Base-by-base conservation (phyloP, 1,139 yeast species). In the Kurtzmaniella quercitrusa region DNA sequence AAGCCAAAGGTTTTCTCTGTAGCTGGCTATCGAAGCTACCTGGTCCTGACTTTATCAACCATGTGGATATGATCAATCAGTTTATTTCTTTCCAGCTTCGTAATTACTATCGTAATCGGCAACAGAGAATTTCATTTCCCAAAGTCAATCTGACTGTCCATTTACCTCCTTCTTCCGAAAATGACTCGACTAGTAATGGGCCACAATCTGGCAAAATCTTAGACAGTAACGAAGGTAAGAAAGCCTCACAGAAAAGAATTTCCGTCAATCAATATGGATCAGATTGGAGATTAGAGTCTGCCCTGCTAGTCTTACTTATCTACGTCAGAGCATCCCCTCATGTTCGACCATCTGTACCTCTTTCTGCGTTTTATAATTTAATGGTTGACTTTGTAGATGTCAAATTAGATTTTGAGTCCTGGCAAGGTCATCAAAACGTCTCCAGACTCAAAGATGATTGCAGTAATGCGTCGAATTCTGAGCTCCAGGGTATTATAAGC, bases 221-320 rank as follows among this genome's bases (percentile, higher is more conserved):
- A 3, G 12, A 15, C 29, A 34, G 34, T 15, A 19, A 10, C 16
- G 40, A 45, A 51, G 17, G 49, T 48, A 21, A 41, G 10, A 19
- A 36, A 19, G 15, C 3, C 19, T n/a, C 27, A 5, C 4, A 12
- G 15, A 81, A 71, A 57, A 76, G 7, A 12, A 31, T 83, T 21
- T 75, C 74, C 46, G 59, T 82, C 2, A 76, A 75, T 39, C 82
- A 80, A 52, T 93, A 91, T 59, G 83, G 86, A 0, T 74, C 77
- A 46, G 91, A 88, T 56, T 91, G 97, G 96, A 89, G 83, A 50
- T 68, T 90, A 24, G 69, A 75, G 38, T 73, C 89, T 0, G 89
- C 89, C 0, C 81, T 86, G 2, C 67, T 75, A 25, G 68, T 83
- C 1, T 65, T 86, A 51, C 70, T 81, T 0, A 58, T 80, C 11